Evolutionary conservation across 805 yeast species (phyloP).

Genomic region (Yarrowia sp.): DNA sequence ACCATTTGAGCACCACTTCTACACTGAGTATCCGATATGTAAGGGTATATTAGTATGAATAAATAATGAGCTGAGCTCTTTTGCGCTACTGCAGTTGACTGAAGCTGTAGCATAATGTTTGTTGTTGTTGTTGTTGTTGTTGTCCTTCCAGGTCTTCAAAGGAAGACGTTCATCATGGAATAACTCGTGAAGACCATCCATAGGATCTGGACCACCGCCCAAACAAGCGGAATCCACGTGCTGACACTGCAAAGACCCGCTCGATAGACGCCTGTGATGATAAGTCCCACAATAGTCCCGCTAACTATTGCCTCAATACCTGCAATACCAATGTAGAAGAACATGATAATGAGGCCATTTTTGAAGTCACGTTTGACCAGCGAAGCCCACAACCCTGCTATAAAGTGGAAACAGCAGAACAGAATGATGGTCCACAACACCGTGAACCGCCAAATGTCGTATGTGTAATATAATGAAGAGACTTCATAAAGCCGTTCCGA

Average conservation of each 20-base stretch:
- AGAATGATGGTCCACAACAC: conserved; percentile 80
- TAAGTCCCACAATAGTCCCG: conserved; percentile 79
- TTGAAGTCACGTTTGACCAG: conserved; percentile 57
- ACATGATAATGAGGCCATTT: conserved; percentile 51
- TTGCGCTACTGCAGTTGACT: not conserved
- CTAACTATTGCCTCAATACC: conserved; percentile 68
- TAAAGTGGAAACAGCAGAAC: conserved; percentile 64
- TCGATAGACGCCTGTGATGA: conserved; percentile 75
- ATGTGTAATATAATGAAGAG: conserved; percentile 69
- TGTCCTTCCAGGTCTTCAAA: conserved; percentile 45
- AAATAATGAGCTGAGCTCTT: conserved; percentile 21
- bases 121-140: no score
- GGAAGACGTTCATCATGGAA: conserved; percentile 59
- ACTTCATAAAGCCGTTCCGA: conserved; percentile 50
- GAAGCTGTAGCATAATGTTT: no score
- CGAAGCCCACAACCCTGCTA: conserved; percentile 70
- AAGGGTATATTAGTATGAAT: conserved; percentile 3
- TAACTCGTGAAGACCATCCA: conserved; percentile 73
- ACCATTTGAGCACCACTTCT: no score
- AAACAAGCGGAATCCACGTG: conserved; percentile 92
- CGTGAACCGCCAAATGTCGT: conserved; percentile 84
- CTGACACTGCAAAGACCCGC: conserved; percentile 88
- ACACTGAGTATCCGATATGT: no score
- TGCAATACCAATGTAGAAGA: conserved; percentile 61
- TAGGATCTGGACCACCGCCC: conserved; percentile 72